These are phyloP conservation scores for Cenchrus americanus DNA, from an alignment of 176 grass and related monocot genomes.

Conservation along the genomic window DNA sequence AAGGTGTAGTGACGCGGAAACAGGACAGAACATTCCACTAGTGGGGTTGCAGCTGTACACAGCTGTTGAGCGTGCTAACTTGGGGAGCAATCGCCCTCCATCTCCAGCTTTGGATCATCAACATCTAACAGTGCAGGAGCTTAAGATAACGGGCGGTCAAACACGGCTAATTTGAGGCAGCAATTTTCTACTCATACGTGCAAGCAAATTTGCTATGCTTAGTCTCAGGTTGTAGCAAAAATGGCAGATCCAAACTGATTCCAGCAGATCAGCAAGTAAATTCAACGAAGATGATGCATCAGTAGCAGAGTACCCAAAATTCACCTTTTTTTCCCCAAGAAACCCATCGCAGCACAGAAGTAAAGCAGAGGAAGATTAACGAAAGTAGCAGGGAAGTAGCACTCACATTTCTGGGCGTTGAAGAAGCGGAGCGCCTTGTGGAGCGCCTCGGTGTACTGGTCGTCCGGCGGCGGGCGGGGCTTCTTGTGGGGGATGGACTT, in stretches of 20 bases:
- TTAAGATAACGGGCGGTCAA: slow-evolving; percentile 11
- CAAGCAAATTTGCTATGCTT: not conserved
- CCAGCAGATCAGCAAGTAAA: not conserved
- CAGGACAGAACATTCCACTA: slow-evolving; percentile 44
- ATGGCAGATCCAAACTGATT: not conserved
- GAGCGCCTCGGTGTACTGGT: slow-evolving; percentile 75
- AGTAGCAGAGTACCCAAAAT: not conserved
- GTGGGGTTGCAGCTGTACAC: slow-evolving; percentile 41
- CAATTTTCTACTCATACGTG: not conserved
- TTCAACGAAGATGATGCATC: not conserved
- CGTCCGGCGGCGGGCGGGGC: slow-evolving; percentile 49
- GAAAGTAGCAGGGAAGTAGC: not conserved
- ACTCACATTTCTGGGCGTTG: slow-evolving; percentile 95
- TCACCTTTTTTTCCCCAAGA: not conserved
- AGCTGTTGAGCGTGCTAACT: slow-evolving; percentile 2
- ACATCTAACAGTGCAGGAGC: not conserved
- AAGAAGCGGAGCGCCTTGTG: slow-evolving; percentile 98
- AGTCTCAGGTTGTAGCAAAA: not conserved
- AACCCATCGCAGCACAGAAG: not conserved
- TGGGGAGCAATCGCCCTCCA: not conserved
- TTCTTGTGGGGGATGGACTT: slow-evolving; percentile 93
- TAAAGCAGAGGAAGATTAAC: not conserved
- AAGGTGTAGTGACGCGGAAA: slow-evolving; percentile 10
- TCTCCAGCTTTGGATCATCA: slow-evolving; percentile 12
- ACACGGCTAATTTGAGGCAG: not conserved